Percentiles rank a stretch among this genome's conserved stretches.
Conservation (phyloP, 768 basidiomycete genomes). For the Collybiopsis confluens region DNA sequence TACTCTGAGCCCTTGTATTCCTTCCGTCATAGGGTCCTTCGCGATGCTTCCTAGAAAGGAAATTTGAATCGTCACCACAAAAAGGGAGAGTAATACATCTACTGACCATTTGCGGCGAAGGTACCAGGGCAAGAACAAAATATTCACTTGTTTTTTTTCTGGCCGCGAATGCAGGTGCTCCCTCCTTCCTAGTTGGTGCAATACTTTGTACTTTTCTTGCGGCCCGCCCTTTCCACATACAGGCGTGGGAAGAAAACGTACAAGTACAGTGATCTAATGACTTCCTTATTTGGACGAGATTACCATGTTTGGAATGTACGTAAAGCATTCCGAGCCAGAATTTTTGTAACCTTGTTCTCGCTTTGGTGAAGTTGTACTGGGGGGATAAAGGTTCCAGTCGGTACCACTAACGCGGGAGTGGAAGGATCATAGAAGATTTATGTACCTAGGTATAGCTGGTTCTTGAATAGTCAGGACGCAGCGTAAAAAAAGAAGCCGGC, state of each 20-base stretch:
- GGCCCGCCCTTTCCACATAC: no score
- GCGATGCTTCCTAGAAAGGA: not conserved
- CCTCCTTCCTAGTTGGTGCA: not conserved
- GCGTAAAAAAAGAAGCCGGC: no score
- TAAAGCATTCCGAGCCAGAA: not conserved
- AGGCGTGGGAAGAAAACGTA: no score
- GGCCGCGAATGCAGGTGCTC: not conserved
- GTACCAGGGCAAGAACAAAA: conserved; percentile 2
- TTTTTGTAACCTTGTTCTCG: conserved; percentile 1
- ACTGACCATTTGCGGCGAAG: not conserved
- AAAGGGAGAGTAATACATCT: not conserved
- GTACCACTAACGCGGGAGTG: no score
- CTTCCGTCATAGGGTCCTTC: no score
- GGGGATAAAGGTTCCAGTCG: not conserved
- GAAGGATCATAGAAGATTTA: no score
- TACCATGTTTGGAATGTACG: not conserved
- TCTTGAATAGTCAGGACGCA: no score
- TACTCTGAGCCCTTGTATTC: no score
- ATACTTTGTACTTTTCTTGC: not conserved
- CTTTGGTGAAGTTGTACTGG: not conserved
- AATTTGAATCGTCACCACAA: not conserved
- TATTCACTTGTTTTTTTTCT: not conserved
- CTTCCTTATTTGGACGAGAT: not conserved
- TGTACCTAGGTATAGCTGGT: no score
- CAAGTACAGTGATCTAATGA: not conserved